phyloP scores from a whole-genome alignment of 2,329 filamentous ascomycete genomes.

The Fusarium proliferatum region DNA sequence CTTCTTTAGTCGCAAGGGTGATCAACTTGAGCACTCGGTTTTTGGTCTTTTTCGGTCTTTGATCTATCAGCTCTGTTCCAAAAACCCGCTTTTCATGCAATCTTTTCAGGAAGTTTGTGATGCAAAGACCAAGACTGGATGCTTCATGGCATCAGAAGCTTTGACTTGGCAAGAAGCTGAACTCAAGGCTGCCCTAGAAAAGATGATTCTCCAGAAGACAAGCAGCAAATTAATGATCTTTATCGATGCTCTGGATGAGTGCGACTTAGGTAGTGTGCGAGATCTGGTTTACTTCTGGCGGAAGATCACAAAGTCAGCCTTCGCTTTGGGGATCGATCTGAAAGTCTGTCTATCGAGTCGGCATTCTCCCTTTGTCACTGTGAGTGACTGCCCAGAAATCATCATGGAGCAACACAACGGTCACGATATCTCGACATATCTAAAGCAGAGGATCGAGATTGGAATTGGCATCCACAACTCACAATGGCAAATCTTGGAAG shows the following conservation, averaged over 20 bases:
- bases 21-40: neutral
- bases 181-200: neutral
- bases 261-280: neutral
- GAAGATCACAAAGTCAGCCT: neutral
- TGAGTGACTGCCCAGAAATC: neutral
- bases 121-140: neutral
- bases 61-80: neutral
- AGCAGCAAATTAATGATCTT: neutral
- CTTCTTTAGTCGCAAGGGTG: neutral
- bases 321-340: neutral
- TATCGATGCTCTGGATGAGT: neutral
- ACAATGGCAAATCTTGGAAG: neutral
- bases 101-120: neutral
- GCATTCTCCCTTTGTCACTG: neutral
- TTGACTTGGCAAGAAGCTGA: neutral
- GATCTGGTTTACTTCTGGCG: neutral
- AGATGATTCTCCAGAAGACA: fast-evolving
- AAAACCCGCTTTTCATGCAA: fast-evolving
- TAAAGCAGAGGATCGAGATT: neutral
- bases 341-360: neutral
- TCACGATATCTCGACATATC: neutral
- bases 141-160: fast-evolving
- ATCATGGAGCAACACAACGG: neutral
- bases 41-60: neutral
- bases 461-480: fast-evolving